These are phyloP conservation scores for Lactarius hatsudake DNA, from an alignment of 768 basidiomycete genomes.

Conservation along the genomic window DNA sequence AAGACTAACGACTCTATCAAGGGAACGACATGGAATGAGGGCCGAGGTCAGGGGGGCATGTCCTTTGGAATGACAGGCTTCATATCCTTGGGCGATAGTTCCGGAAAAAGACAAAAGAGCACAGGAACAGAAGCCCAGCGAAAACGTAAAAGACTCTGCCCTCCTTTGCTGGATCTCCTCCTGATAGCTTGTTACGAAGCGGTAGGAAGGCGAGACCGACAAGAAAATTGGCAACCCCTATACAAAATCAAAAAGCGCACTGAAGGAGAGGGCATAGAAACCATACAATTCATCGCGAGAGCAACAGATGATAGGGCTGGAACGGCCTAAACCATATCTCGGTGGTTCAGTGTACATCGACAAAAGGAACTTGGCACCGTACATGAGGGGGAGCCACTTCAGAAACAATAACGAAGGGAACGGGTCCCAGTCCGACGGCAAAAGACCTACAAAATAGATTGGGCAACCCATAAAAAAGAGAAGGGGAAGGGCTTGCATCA, in stretches of 20 bases:
- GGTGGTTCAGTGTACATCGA: neutral
- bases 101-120: slow-evolving; percentile 33
- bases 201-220: slow-evolving; percentile 87
- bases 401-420: slow-evolving; percentile 90
- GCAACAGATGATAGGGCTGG: slow-evolving; percentile 33
- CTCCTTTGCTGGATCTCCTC: slow-evolving; percentile 56
- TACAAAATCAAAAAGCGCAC: slow-evolving; percentile 5
- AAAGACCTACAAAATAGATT: slow-evolving; percentile 57
- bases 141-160: slow-evolving; percentile 92
- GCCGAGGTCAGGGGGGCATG: neutral
- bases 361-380: slow-evolving; percentile 33
- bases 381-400: slow-evolving; percentile 83
- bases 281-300: slow-evolving; percentile 30
- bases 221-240: slow-evolving; percentile 83
- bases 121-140: slow-evolving; percentile 48
- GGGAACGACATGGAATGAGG: neutral
- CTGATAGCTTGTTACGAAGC: slow-evolving; percentile 69
- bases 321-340: slow-evolving; percentile 28
- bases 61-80: neutral
- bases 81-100: slow-evolving; percentile 30
- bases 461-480: neutral
- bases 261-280: neutral
- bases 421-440: slow-evolving; percentile 84
- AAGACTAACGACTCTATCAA: neutral
- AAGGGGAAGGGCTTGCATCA: slow-evolving; percentile 52